These are phyloP conservation scores for Termitomyces sp. DNA, from an alignment of 768 basidiomycete species.

Conservation along the genomic window DNA sequence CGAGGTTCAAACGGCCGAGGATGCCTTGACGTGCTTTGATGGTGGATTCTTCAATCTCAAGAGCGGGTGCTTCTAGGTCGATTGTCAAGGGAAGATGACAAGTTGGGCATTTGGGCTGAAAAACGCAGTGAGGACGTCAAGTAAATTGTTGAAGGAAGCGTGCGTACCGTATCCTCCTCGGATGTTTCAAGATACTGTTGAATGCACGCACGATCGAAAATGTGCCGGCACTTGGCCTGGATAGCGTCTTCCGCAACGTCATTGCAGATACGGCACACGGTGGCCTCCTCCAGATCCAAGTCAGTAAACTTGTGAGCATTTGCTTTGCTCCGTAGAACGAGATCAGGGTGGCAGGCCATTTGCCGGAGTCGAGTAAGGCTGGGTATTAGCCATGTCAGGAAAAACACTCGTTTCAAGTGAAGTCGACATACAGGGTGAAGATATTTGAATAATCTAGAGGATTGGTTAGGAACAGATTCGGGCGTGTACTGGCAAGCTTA, in stretches of 20 bases:
- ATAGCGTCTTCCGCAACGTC: conserved; percentile 98
- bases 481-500: conserved; percentile 32
- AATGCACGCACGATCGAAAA: conserved; percentile 96
- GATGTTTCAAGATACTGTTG: conserved; percentile 82
- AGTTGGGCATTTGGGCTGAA: conserved; percentile 87
- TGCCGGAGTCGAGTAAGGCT: conserved; percentile 94
- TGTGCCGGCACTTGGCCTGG: conserved; percentile 86
- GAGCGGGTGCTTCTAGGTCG: conserved; percentile 89
- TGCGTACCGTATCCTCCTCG: conserved; percentile 55
- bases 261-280: conserved; percentile 92
- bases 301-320: conserved; percentile 57
- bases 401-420: neutral
- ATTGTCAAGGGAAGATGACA: conserved; percentile 92
- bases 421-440: conserved; percentile 59
- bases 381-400: conserved; percentile 11
- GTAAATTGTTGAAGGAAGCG: neutral
- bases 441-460: conserved; percentile 80
- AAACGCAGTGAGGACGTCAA: neutral
- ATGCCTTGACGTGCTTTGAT: conserved; percentile 77
- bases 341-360: conserved; percentile 93
- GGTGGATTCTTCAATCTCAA: conserved; percentile 69
- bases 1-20: conserved; percentile 81
- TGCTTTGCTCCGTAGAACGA: conserved; percentile 84
- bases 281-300: conserved; percentile 64
- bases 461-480: conserved; percentile 2